Base-by-base conservation (phyloP, 1,139 yeast species). In the Debaryomyces fabryi region DNA sequence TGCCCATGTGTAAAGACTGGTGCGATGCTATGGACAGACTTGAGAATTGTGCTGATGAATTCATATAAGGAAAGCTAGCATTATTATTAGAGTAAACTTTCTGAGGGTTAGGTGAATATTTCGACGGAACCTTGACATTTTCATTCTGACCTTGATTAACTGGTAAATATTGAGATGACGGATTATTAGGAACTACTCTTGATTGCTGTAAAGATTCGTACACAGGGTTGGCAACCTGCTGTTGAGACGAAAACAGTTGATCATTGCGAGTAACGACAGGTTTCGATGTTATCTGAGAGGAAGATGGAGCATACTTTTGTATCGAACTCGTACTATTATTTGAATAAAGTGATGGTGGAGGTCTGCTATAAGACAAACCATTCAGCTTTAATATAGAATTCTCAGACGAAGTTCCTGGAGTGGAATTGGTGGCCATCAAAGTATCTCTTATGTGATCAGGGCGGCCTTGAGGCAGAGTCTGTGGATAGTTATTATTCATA, bases 91-190 rank as follows among this genome's bases (percentile, higher is more conserved):
- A 35, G 15, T 35, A 35, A 20, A 35, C 21, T 46, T 42, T 56
- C 36, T 34, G 60, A 42, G 58, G 45, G 49, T 29, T 39, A 35
- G 46, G 63, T 45, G 49, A 49, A 42, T 49, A 57, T 51, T 38
- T 56, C 46, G 47, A 44, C 13, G 20, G 49, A 24, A 48, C 46
- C 50, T 46, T 60, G 40, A 13, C 35, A 21, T 20, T 32, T 21
- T 40, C 43, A 30, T 30, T 40, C 15, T 29, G 43, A 21, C 32
- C 32, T 30, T 29, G 43, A 30, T 30, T 40, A 5, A 30, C 12
- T 48, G 20, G 47, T 34, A 60, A 55, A 47, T 58, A 62, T 49
- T 54, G 64, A 3, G 68, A 60, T 1, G 70, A 64, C 1, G 63
- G 57, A 52, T 62, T 65, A 24, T 25, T 30, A 12, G 43, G 25